Base-by-base conservation (phyloP, 305 asterid species). In the Fraxinus dipetala region DNA sequence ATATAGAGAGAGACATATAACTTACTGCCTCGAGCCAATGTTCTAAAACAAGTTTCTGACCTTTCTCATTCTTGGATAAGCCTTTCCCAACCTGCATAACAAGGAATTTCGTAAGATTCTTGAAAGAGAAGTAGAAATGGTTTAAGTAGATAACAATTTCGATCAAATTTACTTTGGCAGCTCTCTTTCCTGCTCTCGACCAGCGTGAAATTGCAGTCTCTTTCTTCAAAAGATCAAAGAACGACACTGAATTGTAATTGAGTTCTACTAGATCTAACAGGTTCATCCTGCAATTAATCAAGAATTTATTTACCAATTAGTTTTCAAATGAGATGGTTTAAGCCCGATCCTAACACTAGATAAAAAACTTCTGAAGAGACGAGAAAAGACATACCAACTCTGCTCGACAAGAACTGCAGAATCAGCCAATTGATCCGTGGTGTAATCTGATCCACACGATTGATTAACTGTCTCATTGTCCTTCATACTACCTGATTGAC, bases 11-110 rank as follows among this genome's bases (percentile, higher is more conserved):
- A 28, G 18, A n/a, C 9, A 56, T 0, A 13, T 30, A 13, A 67
- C 98, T 89, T 82, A 95, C 99, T 43, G 99, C 99, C 89, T 95
- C 98, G 14, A 95, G 99, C 99, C 99, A 95, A 89, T 96, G 99
- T 83, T 94, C 98, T 69, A 96, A 86, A 38, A 97, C 98, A 77
- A 96, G 94, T 83, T 96, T 96, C 76, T 88, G 99, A 18, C 98
- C 99, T 86, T 90, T 94, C 35, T 89, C 85, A 81, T 93, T 93
- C 90, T 93, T 90, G 1, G 98, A 96, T 79, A 96, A 87, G 43
- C 99, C 99, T 87, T 96, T 96, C 35, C 99, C 99, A 0, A 95
- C 97, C 97, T 92, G 86, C 81, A 87, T 83, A 22, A 59, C 79
- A 11, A 65, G 43, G 45, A 11, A 67, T 30, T 67, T 67, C 10